These are phyloP conservation scores for Peronospora farinosa DNA, from an alignment of 352 stramenopile species.

Conservation along the genomic window DNA sequence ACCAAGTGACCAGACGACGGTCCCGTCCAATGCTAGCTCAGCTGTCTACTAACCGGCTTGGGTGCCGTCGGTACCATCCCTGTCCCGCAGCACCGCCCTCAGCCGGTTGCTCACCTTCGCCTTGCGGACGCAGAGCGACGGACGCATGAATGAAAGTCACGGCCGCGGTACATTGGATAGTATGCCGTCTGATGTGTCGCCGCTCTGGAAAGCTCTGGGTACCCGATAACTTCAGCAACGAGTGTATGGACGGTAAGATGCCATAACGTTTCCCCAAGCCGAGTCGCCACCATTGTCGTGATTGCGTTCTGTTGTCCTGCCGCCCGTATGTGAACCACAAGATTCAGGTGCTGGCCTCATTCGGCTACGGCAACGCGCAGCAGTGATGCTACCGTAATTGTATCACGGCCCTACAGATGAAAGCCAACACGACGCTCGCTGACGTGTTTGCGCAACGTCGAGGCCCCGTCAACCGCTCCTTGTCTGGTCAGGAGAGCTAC, in stretches of 20 bases:
- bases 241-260: slow-evolving; percentile 86
- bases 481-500: slow-evolving; percentile 41
- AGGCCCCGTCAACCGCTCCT: slow-evolving; percentile 41
- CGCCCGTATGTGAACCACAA: slow-evolving; percentile 79
- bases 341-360: slow-evolving; percentile 69
- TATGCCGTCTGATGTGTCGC: slow-evolving; percentile 51
- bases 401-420: slow-evolving; percentile 78
- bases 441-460: slow-evolving; percentile 83
- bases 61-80: slow-evolving; percentile 20
- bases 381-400: slow-evolving; percentile 80
- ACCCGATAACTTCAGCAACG: slow-evolving; percentile 78
- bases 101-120: slow-evolving; percentile 5
- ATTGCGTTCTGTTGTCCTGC: slow-evolving; percentile 79
- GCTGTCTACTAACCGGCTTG: slow-evolving; percentile 11
- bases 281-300: slow-evolving; percentile 77
- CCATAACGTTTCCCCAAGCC: slow-evolving; percentile 75
- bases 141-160: slow-evolving; percentile 25
- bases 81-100: slow-evolving; percentile 19
- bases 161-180: slow-evolving; percentile 49
- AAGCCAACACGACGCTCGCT: slow-evolving; percentile 76
- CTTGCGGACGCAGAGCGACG: slow-evolving; percentile 27
- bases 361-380: slow-evolving; percentile 68
- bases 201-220: slow-evolving; percentile 83
- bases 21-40: slow-evolving; percentile 22
- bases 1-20: slow-evolving; percentile 25